A percentile compares a stretch with the other conserved stretches of the same genome.
These are phyloP conservation scores for Leccinum pachyderme DNA, from an alignment of 1,284 basidiomycete genomes.

Conservation along the genomic window DNA sequence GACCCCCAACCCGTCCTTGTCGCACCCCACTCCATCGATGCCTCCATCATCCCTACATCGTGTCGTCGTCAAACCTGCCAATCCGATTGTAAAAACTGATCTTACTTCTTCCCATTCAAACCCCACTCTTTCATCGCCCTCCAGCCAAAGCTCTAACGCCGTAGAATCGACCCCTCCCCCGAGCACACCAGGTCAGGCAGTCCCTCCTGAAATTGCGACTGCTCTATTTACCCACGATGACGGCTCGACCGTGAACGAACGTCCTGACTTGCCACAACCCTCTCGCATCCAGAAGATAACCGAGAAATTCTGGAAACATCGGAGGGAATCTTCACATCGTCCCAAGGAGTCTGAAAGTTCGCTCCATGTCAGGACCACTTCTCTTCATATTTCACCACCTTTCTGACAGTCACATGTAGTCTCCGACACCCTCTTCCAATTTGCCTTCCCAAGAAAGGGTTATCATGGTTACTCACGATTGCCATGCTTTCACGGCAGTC, in stretches of 20 bases:
- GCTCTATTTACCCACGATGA: slow-evolving; percentile 38
- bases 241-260: slow-evolving; percentile 32
- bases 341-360: slow-evolving; percentile 31
- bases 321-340: slow-evolving; percentile 31
- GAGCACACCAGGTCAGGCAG: slow-evolving; percentile 55
- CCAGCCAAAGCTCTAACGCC: slow-evolving; percentile 62
- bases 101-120: slow-evolving; percentile 41
- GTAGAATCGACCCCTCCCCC: slow-evolving; percentile 61
- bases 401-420: slow-evolving; percentile 23
- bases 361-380: slow-evolving; percentile 22
- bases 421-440: slow-evolving; percentile 29
- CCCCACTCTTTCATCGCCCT: slow-evolving; percentile 60
- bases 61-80: slow-evolving; percentile 23
- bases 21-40: slow-evolving; percentile 23
- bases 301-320: slow-evolving; percentile 25
- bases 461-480: slow-evolving; percentile 80
- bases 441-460: slow-evolving; percentile 41
- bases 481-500: slow-evolving; percentile 76
- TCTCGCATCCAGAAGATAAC: slow-evolving; percentile 31
- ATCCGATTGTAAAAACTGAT: slow-evolving; percentile 38
- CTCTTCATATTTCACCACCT: background rate
- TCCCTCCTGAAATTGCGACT: slow-evolving; percentile 42
- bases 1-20: slow-evolving; percentile 23
- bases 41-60: slow-evolving; percentile 28
- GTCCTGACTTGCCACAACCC: slow-evolving; percentile 27